Conservation (phyloP, 352 stramenopile genomes). For the Saprolegnia parasitica region DNA sequence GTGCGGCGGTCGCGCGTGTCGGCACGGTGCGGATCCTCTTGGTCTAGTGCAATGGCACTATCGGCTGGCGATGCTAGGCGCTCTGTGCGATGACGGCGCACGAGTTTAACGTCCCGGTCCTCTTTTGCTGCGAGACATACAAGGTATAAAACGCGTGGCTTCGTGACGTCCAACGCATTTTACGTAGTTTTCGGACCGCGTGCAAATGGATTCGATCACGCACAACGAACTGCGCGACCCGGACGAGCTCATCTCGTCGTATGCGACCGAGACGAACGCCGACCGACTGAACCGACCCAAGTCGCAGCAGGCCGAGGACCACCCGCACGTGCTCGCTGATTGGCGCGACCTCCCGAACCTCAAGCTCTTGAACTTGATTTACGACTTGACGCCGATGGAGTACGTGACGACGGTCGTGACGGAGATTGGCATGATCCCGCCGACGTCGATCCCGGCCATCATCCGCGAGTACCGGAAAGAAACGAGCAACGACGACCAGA, state of each 20-base stretch:
- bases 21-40: slow-evolving; percentile 49
- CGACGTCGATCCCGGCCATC: slow-evolving; percentile 95
- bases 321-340: slow-evolving; percentile 66
- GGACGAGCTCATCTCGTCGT: slow-evolving; percentile 73
- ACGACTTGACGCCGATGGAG: slow-evolving; percentile 95
- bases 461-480: slow-evolving; percentile 90
- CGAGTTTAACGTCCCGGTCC: slow-evolving; percentile 90
- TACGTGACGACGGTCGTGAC: slow-evolving; percentile 97
- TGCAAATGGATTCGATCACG: slow-evolving; percentile 97
- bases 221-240: slow-evolving; percentile 97
- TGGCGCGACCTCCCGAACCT: slow-evolving; percentile 70
- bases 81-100: slow-evolving; percentile 90
- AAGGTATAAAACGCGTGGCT: slow-evolving; percentile 72
- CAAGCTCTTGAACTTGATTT: slow-evolving; percentile 86
- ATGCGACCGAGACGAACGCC: slow-evolving; percentile 38
- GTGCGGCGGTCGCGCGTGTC: slow-evolving; percentile 85
- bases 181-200: slow-evolving; percentile 75
- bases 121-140: slow-evolving; percentile 99
- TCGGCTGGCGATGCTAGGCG: slow-evolving; percentile 40
- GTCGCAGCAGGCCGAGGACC: slow-evolving; percentile 31
- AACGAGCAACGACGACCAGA: slow-evolving; percentile 33
- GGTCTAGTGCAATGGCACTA: not conserved
- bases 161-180: not conserved
- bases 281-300: slow-evolving; percentile 33
- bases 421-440: slow-evolving; percentile 97